Conservation (phyloP, 805 yeast species). For the Candida lessepsii region DNA sequence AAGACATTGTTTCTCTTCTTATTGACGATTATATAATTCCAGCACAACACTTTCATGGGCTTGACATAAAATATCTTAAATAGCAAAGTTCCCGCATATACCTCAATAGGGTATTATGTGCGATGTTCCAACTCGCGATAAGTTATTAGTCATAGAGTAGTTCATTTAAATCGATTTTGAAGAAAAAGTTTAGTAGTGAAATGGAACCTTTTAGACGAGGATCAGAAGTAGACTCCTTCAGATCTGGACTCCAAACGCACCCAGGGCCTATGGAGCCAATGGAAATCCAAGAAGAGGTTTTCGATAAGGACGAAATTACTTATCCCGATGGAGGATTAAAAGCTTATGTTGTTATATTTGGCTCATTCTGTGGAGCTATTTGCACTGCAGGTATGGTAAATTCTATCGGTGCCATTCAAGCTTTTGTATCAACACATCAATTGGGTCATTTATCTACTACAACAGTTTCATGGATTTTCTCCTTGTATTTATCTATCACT, state of each 20-base stretch:
- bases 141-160: too few species aligned
- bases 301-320: conserved; percentile 16
- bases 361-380: conserved; percentile 55
- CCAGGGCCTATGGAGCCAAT: not conserved
- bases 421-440: conserved; percentile 57
- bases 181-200: too few species aligned
- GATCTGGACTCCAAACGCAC: not conserved
- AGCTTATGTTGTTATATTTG: conserved; percentile 58
- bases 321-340: conserved; percentile 59
- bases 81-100: too few species aligned
- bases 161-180: too few species aligned
- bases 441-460: conserved; percentile 44
- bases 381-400: conserved; percentile 58
- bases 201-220: too few species aligned
- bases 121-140: too few species aligned
- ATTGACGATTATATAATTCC: too few species aligned
- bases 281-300: not conserved
- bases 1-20: too few species aligned
- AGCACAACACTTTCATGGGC: too few species aligned
- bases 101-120: too few species aligned
- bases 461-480: conserved; percentile 63
- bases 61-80: too few species aligned
- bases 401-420: conserved; percentile 60
- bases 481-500: conserved; percentile 50
- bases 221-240: too few species aligned